Base-by-base conservation (phyloP, 202 grass and related monocot species). In the Panicum virgatum region DNA sequence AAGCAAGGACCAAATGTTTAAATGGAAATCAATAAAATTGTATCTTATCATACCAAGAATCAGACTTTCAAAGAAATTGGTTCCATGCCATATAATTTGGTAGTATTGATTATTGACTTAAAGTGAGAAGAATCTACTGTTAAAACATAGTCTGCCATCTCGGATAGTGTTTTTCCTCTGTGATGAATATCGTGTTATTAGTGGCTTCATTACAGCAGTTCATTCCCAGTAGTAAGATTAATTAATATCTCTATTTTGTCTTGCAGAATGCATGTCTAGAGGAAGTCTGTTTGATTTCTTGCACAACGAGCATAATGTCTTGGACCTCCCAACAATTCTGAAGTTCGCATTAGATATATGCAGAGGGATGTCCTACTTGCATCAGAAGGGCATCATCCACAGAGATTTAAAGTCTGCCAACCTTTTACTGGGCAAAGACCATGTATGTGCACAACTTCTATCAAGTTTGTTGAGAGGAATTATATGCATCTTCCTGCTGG, bases 361-460 rank as follows among this genome's bases (percentile, higher is more conserved):
- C 45, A 76, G 62, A 82, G 90, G 90, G 71, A 92, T 95, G 87
- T 68, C 27, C n/a, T 92, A 92, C 83, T 87, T 95, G 85, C 90
- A 90, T 69, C 70, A 86, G 83, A 95, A 86, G 48, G 82, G 43
- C 69, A 95, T 92, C 61, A 61, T 95, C 54, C 92, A 95, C 80
- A 85, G 90, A 68, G 90, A 95, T 64, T 80, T 92, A n/a, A 92
- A 95, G 76, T 84, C 87, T 72, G 90, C 88, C 27, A 92, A 92
- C 68, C 90, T 96, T 46, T 60, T 96, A 42, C 66, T 92, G 71
- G 85, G 90, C 79, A 90, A 90, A 64, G 66, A 92, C 76, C 39
- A 86, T 75, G 88, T 96, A 80, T 84, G 83, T 62, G 27, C 22
- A 3, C 42, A 22, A 46, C 72, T 34, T 43, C 37, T 62, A 18